These are phyloP conservation scores for Globisporangium cylindrosporum DNA, from an alignment of 352 stramenopile genomes.

Conservation along the genomic window DNA sequence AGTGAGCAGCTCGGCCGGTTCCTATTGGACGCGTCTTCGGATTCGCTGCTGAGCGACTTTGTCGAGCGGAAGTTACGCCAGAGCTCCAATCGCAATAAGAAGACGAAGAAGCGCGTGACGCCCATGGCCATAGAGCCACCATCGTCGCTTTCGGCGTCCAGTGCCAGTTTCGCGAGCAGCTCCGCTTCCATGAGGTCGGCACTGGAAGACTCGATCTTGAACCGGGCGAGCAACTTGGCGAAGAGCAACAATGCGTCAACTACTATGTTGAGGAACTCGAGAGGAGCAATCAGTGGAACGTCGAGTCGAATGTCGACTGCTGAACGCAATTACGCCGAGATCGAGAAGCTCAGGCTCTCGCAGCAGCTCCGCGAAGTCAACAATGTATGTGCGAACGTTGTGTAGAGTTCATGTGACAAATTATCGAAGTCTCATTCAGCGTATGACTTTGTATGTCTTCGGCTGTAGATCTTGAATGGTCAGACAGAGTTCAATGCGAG, in stretches of 20 bases:
- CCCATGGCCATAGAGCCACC: slow-evolving; percentile 36
- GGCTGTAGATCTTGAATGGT: slow-evolving; percentile 53
- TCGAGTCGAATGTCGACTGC: slow-evolving; percentile 25
- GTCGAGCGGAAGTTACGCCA: slow-evolving; percentile 61
- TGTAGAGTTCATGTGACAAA: background rate
- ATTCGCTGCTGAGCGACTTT: slow-evolving; percentile 56
- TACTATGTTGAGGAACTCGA: background rate
- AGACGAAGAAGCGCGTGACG: slow-evolving; percentile 2
- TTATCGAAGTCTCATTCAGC: background rate
- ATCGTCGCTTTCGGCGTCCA: slow-evolving; percentile 35
- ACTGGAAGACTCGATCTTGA: slow-evolving; percentile 34
- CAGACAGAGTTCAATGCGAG: slow-evolving; percentile 49
- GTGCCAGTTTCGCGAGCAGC: slow-evolving; percentile 15
- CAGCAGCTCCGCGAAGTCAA: slow-evolving; percentile 72
- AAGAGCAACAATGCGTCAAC: background rate
- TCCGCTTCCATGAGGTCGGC: slow-evolving; percentile 12
- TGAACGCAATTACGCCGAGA: slow-evolving; percentile 51
- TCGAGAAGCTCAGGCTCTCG: slow-evolving; percentile 62
- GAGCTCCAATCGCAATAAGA: slow-evolving; percentile 12
- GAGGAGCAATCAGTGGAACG: background rate
- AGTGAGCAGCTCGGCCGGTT: slow-evolving; percentile 37
- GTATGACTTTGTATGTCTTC: background rate
- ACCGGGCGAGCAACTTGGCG: slow-evolving; percentile 18
- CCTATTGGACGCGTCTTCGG: slow-evolving; percentile 48
- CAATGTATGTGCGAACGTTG: slow-evolving; percentile 30